These are phyloP conservation scores for Mycena venus DNA, from an alignment of 768 basidiomycete species.

Conservation along the genomic window DNA sequence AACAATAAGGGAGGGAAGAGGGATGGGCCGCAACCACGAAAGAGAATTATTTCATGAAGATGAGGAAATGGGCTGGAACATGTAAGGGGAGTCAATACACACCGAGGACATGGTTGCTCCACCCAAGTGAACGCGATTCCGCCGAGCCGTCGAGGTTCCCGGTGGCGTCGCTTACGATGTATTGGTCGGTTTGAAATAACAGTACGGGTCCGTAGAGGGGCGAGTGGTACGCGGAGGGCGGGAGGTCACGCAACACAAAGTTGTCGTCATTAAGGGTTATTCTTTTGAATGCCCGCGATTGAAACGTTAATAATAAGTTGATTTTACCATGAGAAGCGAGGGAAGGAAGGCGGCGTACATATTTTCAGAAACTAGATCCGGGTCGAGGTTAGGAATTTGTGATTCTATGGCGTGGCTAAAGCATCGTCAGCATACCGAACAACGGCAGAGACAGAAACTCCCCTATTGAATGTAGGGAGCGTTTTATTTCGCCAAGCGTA, in stretches of 20 bases:
- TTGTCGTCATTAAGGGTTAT: conserved; percentile 56
- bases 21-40: too few species aligned
- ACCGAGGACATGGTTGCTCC: conserved; percentile 51
- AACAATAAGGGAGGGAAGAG: too few species aligned
- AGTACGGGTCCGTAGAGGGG: conserved; percentile 52
- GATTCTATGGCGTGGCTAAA: conserved; percentile 50
- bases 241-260: conserved; percentile 46
- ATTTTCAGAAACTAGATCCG: conserved; percentile 44
- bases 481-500: conserved; percentile 26
- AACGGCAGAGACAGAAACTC: not conserved
- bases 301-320: not conserved
- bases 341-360: conserved; percentile 36
- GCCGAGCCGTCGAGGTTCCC: conserved; percentile 32
- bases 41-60: too few species aligned
- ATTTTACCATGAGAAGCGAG: not conserved
- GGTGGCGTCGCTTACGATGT: conserved; percentile 40
- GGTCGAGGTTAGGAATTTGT: conserved; percentile 45
- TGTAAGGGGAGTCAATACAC: not conserved
- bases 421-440: not conserved
- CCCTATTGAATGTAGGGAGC: conserved; percentile 49
- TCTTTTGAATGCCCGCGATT: conserved; percentile 18
- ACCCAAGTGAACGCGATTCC: conserved; percentile 54
- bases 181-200: conserved; percentile 47
- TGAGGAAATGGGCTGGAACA: not conserved
- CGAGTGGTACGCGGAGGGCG: conserved; percentile 47